Conservation (phyloP, 2,329 filamentous ascomycete species). For the Fusarium continuum region DNA sequence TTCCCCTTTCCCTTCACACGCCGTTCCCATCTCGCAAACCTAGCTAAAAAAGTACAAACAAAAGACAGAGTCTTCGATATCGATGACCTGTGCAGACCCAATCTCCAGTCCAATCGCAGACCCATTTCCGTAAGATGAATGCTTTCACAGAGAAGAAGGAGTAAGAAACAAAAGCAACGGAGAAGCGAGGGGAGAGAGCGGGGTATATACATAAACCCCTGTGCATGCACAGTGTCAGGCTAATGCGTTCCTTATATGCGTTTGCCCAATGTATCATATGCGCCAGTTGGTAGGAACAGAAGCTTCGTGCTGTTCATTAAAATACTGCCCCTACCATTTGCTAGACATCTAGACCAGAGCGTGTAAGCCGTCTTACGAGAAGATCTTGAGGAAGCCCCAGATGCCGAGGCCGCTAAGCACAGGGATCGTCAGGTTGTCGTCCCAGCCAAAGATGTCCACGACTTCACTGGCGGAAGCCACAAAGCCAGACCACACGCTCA, state of each 20-base stretch:
- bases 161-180: slow-evolving; percentile 23
- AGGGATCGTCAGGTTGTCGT: slow-evolving; percentile 97
- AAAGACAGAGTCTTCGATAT: slow-evolving; percentile 12
- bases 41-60: slow-evolving; percentile 37
- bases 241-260: slow-evolving; percentile 16
- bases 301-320: slow-evolving; percentile 1
- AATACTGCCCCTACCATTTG: not conserved
- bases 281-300: not conserved
- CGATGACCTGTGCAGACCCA: slow-evolving; percentile 3
- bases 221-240: slow-evolving; percentile 30
- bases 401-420: slow-evolving; percentile 88
- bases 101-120: slow-evolving; percentile 19
- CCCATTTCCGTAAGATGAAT: slow-evolving; percentile 10
- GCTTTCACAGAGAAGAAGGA: slow-evolving; percentile 22
- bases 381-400: slow-evolving; percentile 90
- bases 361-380: too few species aligned
- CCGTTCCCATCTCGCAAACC: slow-evolving; percentile 27
- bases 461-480: slow-evolving; percentile 90
- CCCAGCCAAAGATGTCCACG: slow-evolving; percentile 90
- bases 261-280: slow-evolving; percentile 24
- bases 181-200: slow-evolving; percentile 3
- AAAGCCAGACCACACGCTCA: slow-evolving; percentile 89
- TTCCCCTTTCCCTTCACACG: not conserved
- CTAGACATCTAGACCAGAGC: slow-evolving; percentile 51
- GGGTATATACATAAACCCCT: slow-evolving; percentile 14